Base-by-base conservation (phyloP, 106 monocot genomes). In the Platanthera zijinensis region DNA sequence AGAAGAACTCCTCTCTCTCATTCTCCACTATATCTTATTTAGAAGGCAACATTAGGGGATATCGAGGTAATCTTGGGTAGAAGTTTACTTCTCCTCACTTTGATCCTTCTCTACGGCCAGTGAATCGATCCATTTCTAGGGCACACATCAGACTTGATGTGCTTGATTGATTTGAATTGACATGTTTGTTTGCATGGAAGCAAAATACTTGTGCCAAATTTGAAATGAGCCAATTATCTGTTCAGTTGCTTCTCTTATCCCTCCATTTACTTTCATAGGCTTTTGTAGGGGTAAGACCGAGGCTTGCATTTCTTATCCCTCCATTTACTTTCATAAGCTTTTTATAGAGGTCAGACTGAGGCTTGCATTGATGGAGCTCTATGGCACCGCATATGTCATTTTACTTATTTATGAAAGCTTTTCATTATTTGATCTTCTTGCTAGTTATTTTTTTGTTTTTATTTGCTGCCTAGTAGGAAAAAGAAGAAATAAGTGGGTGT, bases 391-490 rank as follows among this genome's bases (percentile, higher is more conserved):
- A 6, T 52, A 13, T 2, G 9, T 13, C 13, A 9, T 52, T 13
- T 52, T 52, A 52, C 52, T 52, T 8, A 13, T 3, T 59, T 59
- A 13, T 15, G 14, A 17, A 17, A 6, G 15, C 17, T 59, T 59
- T 59, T 59, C n/a, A 59, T 59, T 59, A 59, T 59, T n/a, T n/a
- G 59, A 18, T 59, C 18, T 59, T 15, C 59, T 59, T n/a, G 59
- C 18, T 59, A 0, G 59, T 59, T 59, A 18, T 59, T 18, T 12
- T 57, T 17, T 19, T 59, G 4, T 59, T 7, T 59, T 59, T 3
- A 5, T 59, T 59, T 59, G 21, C 3, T 59, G 39, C 39, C 39
- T 39, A 39, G 39, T 39, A 39, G 39, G 39, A 39, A 39, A 39
- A 39, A 39, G 39, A 39, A 39, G 39, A 15, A 56, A 56, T 17